These are phyloP conservation scores for Zygoascus meyerae DNA, from an alignment of 1,139 yeast genomes.

Conservation along the genomic window DNA sequence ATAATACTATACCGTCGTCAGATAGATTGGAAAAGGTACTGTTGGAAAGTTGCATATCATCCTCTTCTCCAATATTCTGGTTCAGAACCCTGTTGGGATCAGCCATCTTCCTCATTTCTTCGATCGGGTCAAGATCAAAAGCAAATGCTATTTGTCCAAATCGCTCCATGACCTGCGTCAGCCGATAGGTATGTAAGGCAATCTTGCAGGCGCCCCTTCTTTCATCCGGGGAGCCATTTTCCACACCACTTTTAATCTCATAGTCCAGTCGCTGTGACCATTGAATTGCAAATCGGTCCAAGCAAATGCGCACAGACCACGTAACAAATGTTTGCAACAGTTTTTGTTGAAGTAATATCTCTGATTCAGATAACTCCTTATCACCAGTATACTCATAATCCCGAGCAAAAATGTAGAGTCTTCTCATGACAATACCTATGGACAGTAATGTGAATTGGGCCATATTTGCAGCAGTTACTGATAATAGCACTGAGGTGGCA, in stretches of 20 bases:
- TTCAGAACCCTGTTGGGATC: constrained; percentile 13
- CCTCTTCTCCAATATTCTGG: constrained; percentile 12
- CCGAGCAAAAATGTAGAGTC: constrained; percentile 60
- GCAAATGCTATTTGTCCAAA: constrained; percentile 51
- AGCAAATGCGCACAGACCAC: constrained; percentile 41
- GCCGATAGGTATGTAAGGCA: constrained; percentile 1
- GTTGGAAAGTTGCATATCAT: constrained; percentile 9
- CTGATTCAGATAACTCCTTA: constrained; percentile 33
- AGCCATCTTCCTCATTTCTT: constrained; percentile 35
- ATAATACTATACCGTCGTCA: constrained; percentile 30
- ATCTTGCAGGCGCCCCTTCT: constrained; percentile 1
- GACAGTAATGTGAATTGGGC: constrained; percentile 32
- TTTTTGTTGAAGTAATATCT: constrained; percentile 36
- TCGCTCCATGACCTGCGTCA: constrained; percentile 36
- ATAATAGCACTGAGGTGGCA: constrained; percentile 52
- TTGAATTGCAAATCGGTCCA: constrained; percentile 30
- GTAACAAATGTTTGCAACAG: constrained; percentile 42
- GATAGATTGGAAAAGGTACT: constrained; percentile 23
- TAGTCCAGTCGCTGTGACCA: constrained; percentile 32
- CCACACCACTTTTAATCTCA: constrained; percentile 27
- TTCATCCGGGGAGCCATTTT: constrained; percentile 15
- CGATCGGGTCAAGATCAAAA: constrained; percentile 54
- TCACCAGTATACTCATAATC: constrained; percentile 42
- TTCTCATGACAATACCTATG: constrained; percentile 46
- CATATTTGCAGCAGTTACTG: constrained; percentile 42